Base-by-base conservation (phyloP, 805 yeast genomes). In the Wickerhamomyces hampshirensis region DNA sequence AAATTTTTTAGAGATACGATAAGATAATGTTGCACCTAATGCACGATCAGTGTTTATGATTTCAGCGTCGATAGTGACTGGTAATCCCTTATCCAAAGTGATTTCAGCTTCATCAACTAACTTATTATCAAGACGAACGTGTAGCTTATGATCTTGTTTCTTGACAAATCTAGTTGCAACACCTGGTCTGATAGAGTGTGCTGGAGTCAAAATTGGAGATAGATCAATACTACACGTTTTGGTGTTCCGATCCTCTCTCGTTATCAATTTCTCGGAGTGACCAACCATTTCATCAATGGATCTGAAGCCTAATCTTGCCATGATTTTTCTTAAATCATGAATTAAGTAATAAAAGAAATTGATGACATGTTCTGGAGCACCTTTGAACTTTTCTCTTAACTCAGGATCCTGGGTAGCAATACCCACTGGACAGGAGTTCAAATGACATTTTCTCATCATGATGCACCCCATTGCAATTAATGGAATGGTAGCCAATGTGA, bases 281-380 rank as follows among this genome's bases (percentile, higher is more conserved):
- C 98, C 98, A 52, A 91, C 89, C 98, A 91, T 91, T 70, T 93
- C 98, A 61, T 87, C 91, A 59, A 91, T 77, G 36, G 95, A 86
- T 59, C 98, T 77, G 79, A 82, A 93, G 38, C 98, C 98, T 46
- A 91, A 77, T 56, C 79, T 75, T 29, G 98, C 96, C 98, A 91
- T 91, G 53, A 85, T 82, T 40, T 72, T 75, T 59, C 98, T 77
- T 58, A 93, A 76, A 65, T 91, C 98, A 53, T 88, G 86, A 38
- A 96, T 80, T 60, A 91, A 71, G 66, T 89, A 93, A 71, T 83
- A 91, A 75, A 93, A 93, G 73, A 91, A 93, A 73, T 91, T 91
- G 65, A 91, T 89, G 40, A 91, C 98, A 58, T 91, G 97, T 67
- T 91, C 98, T 35, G 98, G 98, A 34, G 96, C 89, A 58, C 98